Base-by-base conservation (phyloP, 2,329 filamentous ascomycete genomes). In the Cercospora sp. region DNA sequence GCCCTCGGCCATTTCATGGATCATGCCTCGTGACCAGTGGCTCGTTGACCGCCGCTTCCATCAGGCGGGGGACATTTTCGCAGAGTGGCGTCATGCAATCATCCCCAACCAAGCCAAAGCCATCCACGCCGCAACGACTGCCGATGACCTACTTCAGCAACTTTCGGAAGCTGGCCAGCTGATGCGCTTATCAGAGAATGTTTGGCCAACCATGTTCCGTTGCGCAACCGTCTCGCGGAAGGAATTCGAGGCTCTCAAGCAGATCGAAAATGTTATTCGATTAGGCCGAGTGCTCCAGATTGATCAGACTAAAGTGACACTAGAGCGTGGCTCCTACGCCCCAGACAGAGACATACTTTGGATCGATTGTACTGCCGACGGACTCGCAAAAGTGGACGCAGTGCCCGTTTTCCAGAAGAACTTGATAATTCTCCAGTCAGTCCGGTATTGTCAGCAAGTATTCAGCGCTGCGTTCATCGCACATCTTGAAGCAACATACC, bases 11-110 rank as follows among this genome's bases (percentile, higher is more conserved):
- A 73, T 73, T 26, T 67, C 62, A 10, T 73, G 72, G 72, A 71
- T 73, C 55, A 70, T 73, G 70, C 72, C 72, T 18, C 67, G 72
- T 18, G 72, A 73, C n/a, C 57, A 67, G 0, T 72, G 66, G 66
- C 63, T 67, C 26, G 26, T 72, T 5, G 68, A 72, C n/a, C 67
- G 72, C 12, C 65, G 60, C 13, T 57, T 16, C 24, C 24, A 70
- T 24, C 70, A 71, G 2, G n/a, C 43, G 7, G 43, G 43, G 10
- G n/a, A 18, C 60, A 6, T 24, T 12, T 26, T 45, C 21, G 40
- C 43, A 30, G 40, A 57, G 34, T 40, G 34, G 34, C 34, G 34
- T 40, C 16, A 40, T 3, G 1, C 13, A 13, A 6, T 40, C 34
- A 5, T 40, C 5, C 34, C 34, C 6, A 40, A 40, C 34, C 34